Base-by-base conservation (phyloP, 768 basidiomycete species). In the Podaxis rugospora region DNA sequence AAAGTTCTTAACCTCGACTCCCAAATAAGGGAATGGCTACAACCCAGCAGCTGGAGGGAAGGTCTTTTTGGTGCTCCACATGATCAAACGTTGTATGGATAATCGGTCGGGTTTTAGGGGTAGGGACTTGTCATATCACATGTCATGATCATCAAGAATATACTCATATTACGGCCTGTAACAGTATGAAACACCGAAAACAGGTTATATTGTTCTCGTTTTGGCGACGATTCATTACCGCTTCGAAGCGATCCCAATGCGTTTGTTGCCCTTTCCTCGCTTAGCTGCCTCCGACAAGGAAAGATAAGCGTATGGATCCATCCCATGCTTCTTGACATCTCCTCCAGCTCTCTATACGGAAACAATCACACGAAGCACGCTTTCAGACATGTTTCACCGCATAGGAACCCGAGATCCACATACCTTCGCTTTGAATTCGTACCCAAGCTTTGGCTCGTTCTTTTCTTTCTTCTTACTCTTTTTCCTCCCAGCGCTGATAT, bases 361-460 rank as follows among this genome's bases (percentile, higher is more conserved):
- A 57, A 57, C 50, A 66, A 51, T 37, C 44, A 44, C n/a, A 46
- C 28, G n/a, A 21, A 16, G n/a, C 21, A 44, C 32, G 3, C 32
- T 44, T 39, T 55, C n/a, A 28, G 23, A 40, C 3, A 35, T 55
- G 55, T 13, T 25, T 47, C 51, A 37, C 32, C 52, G 9, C 21
- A 58, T 10, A 62, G 57, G 46, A 42, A 49, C 5, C 44, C 42
- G 14, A 49, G 18, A 21, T 63, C 9, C 6, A 73, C 86, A 59
- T 65, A 93, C 95, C 87, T 95, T 98, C 32, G 97, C 93, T 72
- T 90, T 95, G 81, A 97, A 98, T 72, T 98, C 95, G 13, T 86
- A 85, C 11, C 97, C 97, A 82, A 82, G 67, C 62, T 73, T 78
- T 32, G 69, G 64, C 36, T 76, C 75, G 71, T 81, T 51, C 72